phyloP scores from a whole-genome alignment of 139 green algal genomes.

The Micromonas pusilla region DNA sequence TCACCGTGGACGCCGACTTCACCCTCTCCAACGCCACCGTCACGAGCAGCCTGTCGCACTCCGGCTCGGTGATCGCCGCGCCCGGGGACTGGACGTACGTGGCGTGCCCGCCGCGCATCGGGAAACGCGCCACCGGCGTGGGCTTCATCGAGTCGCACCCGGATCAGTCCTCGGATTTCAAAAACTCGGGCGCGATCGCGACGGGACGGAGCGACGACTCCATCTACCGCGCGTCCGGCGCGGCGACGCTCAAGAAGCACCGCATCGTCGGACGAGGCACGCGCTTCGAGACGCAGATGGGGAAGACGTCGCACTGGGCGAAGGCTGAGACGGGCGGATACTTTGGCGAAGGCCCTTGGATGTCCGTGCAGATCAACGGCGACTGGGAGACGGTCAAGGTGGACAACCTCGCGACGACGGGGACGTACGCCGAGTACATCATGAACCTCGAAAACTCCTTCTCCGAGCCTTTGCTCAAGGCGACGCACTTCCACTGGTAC shows the following conservation, averaged over 20 bases:
- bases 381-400: slow-evolving; percentile 26
- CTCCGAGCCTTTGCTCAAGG: slow-evolving; percentile 28
- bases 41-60: slow-evolving; percentile 6
- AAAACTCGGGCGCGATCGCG: neutral
- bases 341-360: slow-evolving; percentile 18
- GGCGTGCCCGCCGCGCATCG: slow-evolving; percentile 27
- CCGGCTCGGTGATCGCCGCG: neutral
- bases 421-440: slow-evolving; percentile 30
- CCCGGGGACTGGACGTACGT: slow-evolving; percentile 9
- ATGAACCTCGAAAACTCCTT: slow-evolving; percentile 21
- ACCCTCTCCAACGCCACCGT: neutral
- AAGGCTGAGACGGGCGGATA: neutral
- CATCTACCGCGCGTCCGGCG: neutral
- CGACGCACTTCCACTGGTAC: slow-evolving; percentile 27
- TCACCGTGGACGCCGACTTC: slow-evolving; percentile 22
- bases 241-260: slow-evolving; percentile 19
- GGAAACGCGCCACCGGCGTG: slow-evolving; percentile 19
- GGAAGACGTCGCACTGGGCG: neutral
- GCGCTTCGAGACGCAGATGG: slow-evolving; percentile 26
- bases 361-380: slow-evolving; percentile 30
- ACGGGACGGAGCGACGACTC: neutral
- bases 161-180: slow-evolving; percentile 12
- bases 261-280: slow-evolving; percentile 27
- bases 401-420: neutral
- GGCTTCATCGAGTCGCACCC: slow-evolving; percentile 23